A percentile compares a stretch with the other conserved stretches of the same genome.
Conservation (phyloP, 768 basidiomycete genomes). For the Hebeloma cylindrosporum region DNA sequence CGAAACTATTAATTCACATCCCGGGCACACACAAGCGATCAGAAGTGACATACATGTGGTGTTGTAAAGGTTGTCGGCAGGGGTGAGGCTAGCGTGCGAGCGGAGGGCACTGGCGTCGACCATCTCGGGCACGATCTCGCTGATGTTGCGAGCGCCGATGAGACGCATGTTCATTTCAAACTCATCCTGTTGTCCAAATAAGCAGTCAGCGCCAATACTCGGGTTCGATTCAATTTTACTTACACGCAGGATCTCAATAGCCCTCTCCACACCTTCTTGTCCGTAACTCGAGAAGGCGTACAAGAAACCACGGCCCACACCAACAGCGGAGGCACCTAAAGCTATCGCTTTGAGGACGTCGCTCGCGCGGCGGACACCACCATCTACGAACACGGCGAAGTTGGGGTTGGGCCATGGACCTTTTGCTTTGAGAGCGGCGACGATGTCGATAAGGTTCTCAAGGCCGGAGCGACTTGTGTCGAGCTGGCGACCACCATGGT, state of each 20-base stretch:
- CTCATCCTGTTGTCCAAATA: slow-evolving; percentile 64
- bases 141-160: slow-evolving; percentile 77
- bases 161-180: slow-evolving; percentile 97
- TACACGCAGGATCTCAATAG: slow-evolving; percentile 40
- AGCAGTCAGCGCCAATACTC: not conserved
- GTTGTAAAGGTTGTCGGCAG: slow-evolving; percentile 73
- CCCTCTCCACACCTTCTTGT: slow-evolving; percentile 78
- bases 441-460: slow-evolving; percentile 69
- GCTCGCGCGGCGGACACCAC: slow-evolving; percentile 59
- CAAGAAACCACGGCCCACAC: slow-evolving; percentile 83
- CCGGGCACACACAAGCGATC: no score
- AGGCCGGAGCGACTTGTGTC: slow-evolving; percentile 66
- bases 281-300: slow-evolving; percentile 91
- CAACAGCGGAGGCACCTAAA: slow-evolving; percentile 63
- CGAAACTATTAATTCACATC: no score
- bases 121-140: slow-evolving; percentile 85
- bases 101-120: slow-evolving; percentile 77
- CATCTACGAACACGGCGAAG: slow-evolving; percentile 57
- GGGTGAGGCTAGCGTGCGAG: slow-evolving; percentile 65
- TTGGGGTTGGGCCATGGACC: slow-evolving; percentile 61
- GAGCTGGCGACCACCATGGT: slow-evolving; percentile 31
- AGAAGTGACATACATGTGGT: slow-evolving; percentile 84
- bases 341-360: slow-evolving; percentile 81
- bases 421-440: slow-evolving; percentile 53
- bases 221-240: slow-evolving; percentile 20